Evolutionary conservation across 306 rosid species (phyloP), one percentile per base, ranked within the genome.

Genomic region (Begonia masoniana): DNA sequence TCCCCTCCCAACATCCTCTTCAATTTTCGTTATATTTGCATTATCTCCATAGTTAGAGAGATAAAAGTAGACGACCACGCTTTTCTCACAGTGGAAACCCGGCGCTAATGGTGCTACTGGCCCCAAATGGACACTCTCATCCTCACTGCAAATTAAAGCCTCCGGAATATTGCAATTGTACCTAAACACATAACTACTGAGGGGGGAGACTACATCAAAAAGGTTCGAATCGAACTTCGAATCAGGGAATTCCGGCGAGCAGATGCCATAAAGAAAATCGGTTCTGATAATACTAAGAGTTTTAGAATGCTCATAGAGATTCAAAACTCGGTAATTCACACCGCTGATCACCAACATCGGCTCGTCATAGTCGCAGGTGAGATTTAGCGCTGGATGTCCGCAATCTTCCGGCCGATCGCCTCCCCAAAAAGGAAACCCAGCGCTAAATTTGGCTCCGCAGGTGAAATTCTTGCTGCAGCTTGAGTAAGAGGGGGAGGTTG

Each of bases 371-470:
- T 59, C 8, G 47, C 63, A 59, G 15, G 21, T 48, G 63, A 59
- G 63, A 5, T 47, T 58, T 8, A 58, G 11, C 10, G 47, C 24
- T 10, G 62, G 62, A 58, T 46, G 21, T 5, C 62, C 62, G 9
- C 62, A 58, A n/a, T 14, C 14, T 0, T 36, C 10, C 3, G 62
- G 62, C 11, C 62, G 43, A 16, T 47, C 13, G n/a, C 11, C 15
- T 1, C 62, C 62, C 62, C 62, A 58, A 5, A 58, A 58, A 47
- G 62, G 62, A 39, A 46, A 58, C n/a, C 43, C 54, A 0, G 47
- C 15, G 11, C 1, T 10, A 9, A 19, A 26, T 26, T 6, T 3
- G 23, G 11, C 35, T 11, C 62, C 62, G 6, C 62, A 58, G 49
- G 39, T 41, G 39, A 51, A 50, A 9, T 15, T 1, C 21, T 10